A percentile compares a stretch with the other conserved stretches of the same genome.
These are phyloP conservation scores for Vitis hybrid DNA, from an alignment of 177 flowering plant species.

Conservation along the genomic window DNA sequence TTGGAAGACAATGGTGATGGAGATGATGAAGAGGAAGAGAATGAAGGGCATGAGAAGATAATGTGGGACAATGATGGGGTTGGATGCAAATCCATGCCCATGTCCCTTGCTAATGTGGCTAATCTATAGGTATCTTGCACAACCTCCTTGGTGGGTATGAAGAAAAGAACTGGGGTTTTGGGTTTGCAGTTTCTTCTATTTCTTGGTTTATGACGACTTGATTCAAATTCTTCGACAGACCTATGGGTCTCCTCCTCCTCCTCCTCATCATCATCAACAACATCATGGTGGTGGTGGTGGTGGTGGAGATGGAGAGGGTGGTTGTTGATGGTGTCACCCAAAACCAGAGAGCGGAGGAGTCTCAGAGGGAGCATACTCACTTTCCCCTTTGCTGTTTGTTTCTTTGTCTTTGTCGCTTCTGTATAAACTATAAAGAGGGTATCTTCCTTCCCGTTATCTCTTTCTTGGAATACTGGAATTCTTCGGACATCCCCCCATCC, in stretches of 20 bases:
- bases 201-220: background rate
- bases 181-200: slow-evolving; percentile 7
- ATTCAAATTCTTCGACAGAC: background rate
- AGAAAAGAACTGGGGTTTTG: slow-evolving; percentile 42
- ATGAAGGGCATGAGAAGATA: slow-evolving; percentile 54
- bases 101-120: slow-evolving; percentile 55
- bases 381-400: slow-evolving; percentile 5
- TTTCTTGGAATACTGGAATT: background rate
- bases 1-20: slow-evolving; percentile 19
- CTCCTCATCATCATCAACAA: background rate
- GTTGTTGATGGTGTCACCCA: slow-evolving; percentile 41
- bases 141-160: slow-evolving; percentile 54
- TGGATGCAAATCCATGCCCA: slow-evolving; percentile 67
- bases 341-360: slow-evolving; percentile 56
- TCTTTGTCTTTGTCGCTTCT: background rate
- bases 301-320: slow-evolving; percentile 18
- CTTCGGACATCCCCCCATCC: background rate
- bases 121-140: slow-evolving; percentile 48
- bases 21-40: slow-evolving; percentile 17
- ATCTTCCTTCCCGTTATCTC: background rate
- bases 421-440: too few species aligned
- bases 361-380: slow-evolving; percentile 49
- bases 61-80: slow-evolving; percentile 67
- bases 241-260: background rate
- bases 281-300: slow-evolving; percentile 4